Base-by-base conservation (phyloP, 2,329 filamentous ascomycete genomes). In the Neofusicoccum parvum region DNA sequence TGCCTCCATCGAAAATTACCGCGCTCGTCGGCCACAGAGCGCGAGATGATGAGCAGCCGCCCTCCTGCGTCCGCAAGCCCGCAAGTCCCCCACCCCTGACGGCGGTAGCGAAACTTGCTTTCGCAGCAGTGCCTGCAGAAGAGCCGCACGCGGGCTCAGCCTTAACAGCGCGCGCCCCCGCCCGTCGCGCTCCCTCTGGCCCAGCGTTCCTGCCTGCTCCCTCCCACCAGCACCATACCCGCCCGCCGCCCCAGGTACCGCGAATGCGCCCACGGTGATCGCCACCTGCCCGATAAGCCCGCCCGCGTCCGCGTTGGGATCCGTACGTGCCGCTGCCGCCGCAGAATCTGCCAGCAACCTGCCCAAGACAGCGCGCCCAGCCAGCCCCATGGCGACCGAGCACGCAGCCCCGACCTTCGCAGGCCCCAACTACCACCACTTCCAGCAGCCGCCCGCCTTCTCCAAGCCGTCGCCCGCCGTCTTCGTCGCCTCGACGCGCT, bases 81-180 rank as follows among this genome's bases (percentile, higher is more conserved):
- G 27, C 27, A 32, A 32, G 27, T 20, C 41, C 53, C 39, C 54
- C 54, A 46, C 56, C 56, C 56, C 56, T 60, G 56, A 60, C 45
- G 56, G 17, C 56, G 56, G 41, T 58, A 58, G 56, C 56, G 56
- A 60, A 60, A 60, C 56, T 48, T 60, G 56, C 56, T 60, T 58
- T 32, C 45, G 7, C 45, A 23, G 15, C 17, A 23, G 48, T 11
- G 27, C 39, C 41, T 59, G 54, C 54, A 60, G 41, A 60, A 60
- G 56, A 60, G 56, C 56, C 56, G 56, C 56, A 60, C 56, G 10
- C 45, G 54, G 11, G 27, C 56, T 60, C 56, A 60, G 56, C 56
- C 56, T 60, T 60, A 60, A 60, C 56, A 34, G 32, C 27, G 23
- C 41, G 6, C 32, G 17, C 20, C 53, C 37, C 11, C 23, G n/a